Evolutionary conservation across 2,329 filamentous ascomycete genomes (phyloP).

Genomic region (Ampelomyces quisqualis): DNA sequence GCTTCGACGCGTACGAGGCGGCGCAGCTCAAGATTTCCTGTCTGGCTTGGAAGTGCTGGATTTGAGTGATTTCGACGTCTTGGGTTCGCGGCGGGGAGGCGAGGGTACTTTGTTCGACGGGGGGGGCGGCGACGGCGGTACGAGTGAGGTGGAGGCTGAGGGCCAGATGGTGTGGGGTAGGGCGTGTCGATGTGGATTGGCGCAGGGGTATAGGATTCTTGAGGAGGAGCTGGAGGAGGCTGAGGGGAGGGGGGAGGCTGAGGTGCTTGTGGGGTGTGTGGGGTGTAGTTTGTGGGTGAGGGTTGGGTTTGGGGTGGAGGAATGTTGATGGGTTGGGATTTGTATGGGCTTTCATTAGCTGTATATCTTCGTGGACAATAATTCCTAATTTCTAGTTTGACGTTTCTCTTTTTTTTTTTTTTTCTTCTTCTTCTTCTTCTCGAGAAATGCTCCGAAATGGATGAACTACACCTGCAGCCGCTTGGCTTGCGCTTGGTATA

Average conservation of each 20-base stretch:
- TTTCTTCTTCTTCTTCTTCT: no score
- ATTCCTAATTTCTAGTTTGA: no score
- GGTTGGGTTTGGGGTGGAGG: slow-evolving; percentile 59
- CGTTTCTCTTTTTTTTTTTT: no score
- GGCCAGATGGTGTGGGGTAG: slow-evolving; percentile 50
- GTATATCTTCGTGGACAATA: no score
- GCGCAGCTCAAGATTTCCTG: slow-evolving; percentile 29
- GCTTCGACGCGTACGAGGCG: slow-evolving; percentile 1
- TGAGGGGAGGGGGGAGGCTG: slow-evolving; percentile 55
- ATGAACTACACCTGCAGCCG: no score
- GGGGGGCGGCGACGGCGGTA: slow-evolving; percentile 39
- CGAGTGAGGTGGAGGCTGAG: slow-evolving; percentile 39
- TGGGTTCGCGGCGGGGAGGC: slow-evolving; percentile 1
- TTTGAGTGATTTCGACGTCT: slow-evolving; percentile 52
- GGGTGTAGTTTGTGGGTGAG: slow-evolving; percentile 66
- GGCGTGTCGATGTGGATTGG: slow-evolving; percentile 60
- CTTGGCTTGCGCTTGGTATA: no score
- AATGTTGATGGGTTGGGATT: no score
- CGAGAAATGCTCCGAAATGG: no score
- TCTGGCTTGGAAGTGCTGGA: slow-evolving; percentile 59
- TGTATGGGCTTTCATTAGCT: no score
- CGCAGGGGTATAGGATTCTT: slow-evolving; percentile 55
- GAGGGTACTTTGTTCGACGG: no score
- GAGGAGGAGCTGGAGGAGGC: slow-evolving; percentile 58
- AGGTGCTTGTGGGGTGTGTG: slow-evolving; percentile 61